Evolutionary conservation across 306 rosid genomes (phyloP).

Genomic region (Oemleria cerasiformis): DNA sequence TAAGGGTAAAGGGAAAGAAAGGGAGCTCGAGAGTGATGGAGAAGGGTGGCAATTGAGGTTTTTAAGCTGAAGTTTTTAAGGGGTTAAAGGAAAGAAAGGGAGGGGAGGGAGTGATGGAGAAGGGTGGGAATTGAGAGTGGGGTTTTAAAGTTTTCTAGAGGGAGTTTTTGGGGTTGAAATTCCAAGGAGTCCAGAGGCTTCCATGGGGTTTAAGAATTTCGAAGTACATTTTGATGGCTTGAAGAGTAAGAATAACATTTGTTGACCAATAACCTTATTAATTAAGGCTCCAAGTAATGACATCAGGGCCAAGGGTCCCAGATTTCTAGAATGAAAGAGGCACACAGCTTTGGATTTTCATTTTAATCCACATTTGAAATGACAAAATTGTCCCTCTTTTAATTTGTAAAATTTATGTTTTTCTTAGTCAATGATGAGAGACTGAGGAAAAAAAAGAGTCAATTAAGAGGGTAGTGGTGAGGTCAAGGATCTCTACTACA

Average conservation of each 20-base stretch:
- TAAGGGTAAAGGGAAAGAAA: not conserved
- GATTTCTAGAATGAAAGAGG: conserved; percentile 20
- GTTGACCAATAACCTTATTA: conserved; percentile 17
- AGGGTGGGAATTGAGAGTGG: conserved; percentile 1
- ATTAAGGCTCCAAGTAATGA: not conserved
- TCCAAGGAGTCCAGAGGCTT: conserved; percentile 15
- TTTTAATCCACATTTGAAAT: not conserved
- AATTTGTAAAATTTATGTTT: not conserved
- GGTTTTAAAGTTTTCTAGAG: not conserved
- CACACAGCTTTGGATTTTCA: not conserved
- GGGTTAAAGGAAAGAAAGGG: not conserved
- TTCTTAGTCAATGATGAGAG: not conserved
- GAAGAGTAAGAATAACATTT: not conserved
- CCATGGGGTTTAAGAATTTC: not conserved
- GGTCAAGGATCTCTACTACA: not conserved
- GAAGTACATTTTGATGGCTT: conserved; percentile 21
- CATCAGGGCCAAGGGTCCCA: not conserved
- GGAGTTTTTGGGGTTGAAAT: conserved; percentile 7
- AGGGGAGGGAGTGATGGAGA: not conserved
- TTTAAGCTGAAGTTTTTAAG: not conserved
- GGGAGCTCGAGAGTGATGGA: not conserved
- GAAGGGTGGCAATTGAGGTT: conserved; percentile 4
- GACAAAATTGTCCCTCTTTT: not conserved
- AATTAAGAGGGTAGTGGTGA: not conserved
- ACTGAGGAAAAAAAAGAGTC: not conserved